Percentiles rank a stretch among this genome's conserved stretches.
phyloP scores from a whole-genome alignment of 2,329 filamentous ascomycete genomes.

The Fulvia fulva region DNA sequence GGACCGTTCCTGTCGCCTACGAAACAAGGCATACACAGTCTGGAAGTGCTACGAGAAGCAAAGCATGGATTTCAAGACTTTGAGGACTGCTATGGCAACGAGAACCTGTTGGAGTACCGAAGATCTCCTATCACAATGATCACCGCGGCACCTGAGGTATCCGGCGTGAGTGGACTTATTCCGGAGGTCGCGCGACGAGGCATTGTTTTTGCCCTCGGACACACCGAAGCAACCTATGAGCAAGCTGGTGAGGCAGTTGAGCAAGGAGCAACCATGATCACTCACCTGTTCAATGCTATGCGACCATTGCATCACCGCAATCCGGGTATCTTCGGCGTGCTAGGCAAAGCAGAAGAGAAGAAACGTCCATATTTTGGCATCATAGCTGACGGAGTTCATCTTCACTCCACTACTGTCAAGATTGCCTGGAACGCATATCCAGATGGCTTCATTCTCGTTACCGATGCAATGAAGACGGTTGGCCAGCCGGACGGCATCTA shows the following conservation, averaged over 20 bases:
- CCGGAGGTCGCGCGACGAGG: constrained; percentile 59
- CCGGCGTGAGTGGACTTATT: constrained; percentile 62
- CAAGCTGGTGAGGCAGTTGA: constrained; percentile 44
- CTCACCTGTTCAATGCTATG: constrained; percentile 57
- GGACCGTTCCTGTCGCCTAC: constrained; percentile 79
- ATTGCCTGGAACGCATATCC: constrained; percentile 86
- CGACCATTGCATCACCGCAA: constrained; percentile 63
- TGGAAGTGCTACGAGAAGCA: constrained; percentile 63
- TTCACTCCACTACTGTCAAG: constrained; percentile 83
- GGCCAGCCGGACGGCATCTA: constrained; percentile 81
- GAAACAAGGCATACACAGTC: constrained; percentile 83
- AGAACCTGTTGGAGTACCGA: constrained; percentile 54
- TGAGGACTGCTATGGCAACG: constrained; percentile 65
- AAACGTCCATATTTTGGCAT: constrained; percentile 77
- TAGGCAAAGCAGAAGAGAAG: constrained; percentile 55
- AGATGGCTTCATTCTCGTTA: constrained; percentile 80
- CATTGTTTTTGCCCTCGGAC: constrained; percentile 66
- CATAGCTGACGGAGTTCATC: constrained; percentile 85
- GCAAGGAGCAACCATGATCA: constrained; percentile 50
- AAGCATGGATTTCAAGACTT: constrained; percentile 61
- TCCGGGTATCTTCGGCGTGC: constrained; percentile 81
- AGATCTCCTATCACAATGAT: constrained; percentile 65
- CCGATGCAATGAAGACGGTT: constrained; percentile 84
- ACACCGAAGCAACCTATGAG: constrained; percentile 48
- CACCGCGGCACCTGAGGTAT: constrained; percentile 76